Evolutionary conservation across 805 yeast species (phyloP), one percentile per base, ranked within the genome.

Genomic region (Brettanomyces naardenensis): DNA sequence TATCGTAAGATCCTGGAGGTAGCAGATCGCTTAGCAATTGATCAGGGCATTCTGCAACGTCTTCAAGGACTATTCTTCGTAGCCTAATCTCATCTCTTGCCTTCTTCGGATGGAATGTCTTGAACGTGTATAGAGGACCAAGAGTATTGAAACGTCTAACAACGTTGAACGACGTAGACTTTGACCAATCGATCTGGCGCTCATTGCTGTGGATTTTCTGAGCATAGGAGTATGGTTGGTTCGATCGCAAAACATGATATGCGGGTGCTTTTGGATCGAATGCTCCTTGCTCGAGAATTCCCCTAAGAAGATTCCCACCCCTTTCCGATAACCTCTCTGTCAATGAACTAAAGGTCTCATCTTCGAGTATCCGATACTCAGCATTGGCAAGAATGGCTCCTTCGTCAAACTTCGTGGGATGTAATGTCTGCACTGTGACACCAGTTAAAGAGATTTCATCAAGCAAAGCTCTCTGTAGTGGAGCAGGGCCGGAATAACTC

Each of bases 391-490:
- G 54, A 0, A 90, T 71, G 2, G 68, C 64, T 1, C 98, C 98
- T 25, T 64, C 66, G 49, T 92, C 98, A 51, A 92, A 92, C 53
- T 77, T 71, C 1, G 81, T 69, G 0, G 97, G 96, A 52, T 92
- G 95, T 19, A 92, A 59, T 0, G 95, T 85, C 56, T 92, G 98
- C 0, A 92, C 72, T 0, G 96, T 75, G 14, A 87, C 95, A 0
- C 97, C 98, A 0, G 97, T 81, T 14, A 34, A 41, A 0, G 44
- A 26, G 45, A 81, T 88, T 29, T 68, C 67, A 42, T 82, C 74
- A 49, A 89, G 55, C 10, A 92, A 58, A 0, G 96, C 78, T 42
- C 75, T 69, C 44, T 90, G 97, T 4, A 92, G 61, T 0, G 98
- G 98, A 1, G 96, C 81, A 0, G 97, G 79, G 1, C 98, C 98